These are phyloP conservation scores for Ogataea degrootiae DNA, from an alignment of 805 yeast genomes.

Conservation along the genomic window DNA sequence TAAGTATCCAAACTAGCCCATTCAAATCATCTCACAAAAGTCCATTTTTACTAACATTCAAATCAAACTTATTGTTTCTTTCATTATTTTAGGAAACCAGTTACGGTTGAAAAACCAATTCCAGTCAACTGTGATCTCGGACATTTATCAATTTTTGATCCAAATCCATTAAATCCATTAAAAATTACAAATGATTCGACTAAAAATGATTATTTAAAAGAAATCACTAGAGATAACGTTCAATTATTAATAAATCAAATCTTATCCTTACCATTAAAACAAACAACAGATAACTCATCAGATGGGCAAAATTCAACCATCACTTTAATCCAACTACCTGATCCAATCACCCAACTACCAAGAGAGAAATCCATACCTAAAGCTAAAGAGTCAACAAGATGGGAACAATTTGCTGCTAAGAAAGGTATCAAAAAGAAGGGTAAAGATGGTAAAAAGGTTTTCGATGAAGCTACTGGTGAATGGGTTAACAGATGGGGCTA, in stretches of 20 bases:
- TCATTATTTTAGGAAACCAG: conserved; percentile 45
- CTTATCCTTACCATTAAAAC: conserved; percentile 81
- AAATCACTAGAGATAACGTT: conserved; percentile 82
- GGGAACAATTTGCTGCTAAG: conserved; percentile 95
- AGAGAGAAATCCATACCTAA: conserved; percentile 96
- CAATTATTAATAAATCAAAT: conserved; percentile 89
- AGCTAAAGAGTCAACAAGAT: conserved; percentile 85
- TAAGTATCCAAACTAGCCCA: conserved; percentile 6
- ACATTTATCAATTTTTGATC: conserved; percentile 82
- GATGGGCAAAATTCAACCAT: conserved; percentile 62
- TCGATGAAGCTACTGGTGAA: conserved; percentile 82
- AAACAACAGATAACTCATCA: conserved; percentile 50
- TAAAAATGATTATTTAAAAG: conserved; percentile 59
- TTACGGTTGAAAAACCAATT: conserved; percentile 84
- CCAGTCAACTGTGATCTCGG: conserved; percentile 91
- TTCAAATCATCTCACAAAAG: background rate
- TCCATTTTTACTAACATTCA: conserved; percentile 1
- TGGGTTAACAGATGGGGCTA: conserved; percentile 99
- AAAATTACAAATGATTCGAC: conserved; percentile 48
- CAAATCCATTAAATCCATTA: conserved; percentile 72
- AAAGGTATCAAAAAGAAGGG: conserved; percentile 92
- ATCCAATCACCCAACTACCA: conserved; percentile 75
- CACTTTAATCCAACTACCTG: conserved; percentile 82
- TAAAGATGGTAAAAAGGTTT: conserved; percentile 83
- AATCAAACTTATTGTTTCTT: background rate